These are phyloP conservation scores for Phytopythium delawarense DNA, from an alignment of 352 stramenopile genomes.

Conservation along the genomic window DNA sequence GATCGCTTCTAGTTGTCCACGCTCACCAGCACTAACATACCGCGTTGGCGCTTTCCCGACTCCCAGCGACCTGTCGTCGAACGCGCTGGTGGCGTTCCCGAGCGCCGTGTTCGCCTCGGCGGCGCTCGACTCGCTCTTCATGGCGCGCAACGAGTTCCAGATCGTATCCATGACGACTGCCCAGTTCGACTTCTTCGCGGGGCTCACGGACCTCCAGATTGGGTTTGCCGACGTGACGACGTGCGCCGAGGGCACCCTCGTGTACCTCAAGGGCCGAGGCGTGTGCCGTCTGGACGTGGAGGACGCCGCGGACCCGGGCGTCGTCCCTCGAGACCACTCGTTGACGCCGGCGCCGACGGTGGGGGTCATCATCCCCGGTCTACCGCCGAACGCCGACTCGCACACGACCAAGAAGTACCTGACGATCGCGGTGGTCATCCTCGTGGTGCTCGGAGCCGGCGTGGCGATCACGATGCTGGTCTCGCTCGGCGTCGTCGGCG, in stretches of 20 bases:
- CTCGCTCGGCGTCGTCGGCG: slow-evolving; percentile 31
- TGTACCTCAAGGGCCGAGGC: slow-evolving; percentile 53
- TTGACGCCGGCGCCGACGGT: slow-evolving; percentile 25
- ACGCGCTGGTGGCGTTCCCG: slow-evolving; percentile 42
- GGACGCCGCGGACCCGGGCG: slow-evolving; percentile 24
- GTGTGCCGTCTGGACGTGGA: slow-evolving; percentile 45
- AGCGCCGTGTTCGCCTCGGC: slow-evolving; percentile 40
- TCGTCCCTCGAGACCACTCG: slow-evolving; percentile 20
- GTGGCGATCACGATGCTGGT: slow-evolving; percentile 21
- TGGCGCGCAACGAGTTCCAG: slow-evolving; percentile 49
- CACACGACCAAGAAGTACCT: slow-evolving; percentile 47
- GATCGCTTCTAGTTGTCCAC: background rate
- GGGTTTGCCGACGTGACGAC: slow-evolving; percentile 49
- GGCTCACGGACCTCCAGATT: slow-evolving; percentile 45
- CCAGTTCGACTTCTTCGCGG: slow-evolving; percentile 70
- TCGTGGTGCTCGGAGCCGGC: slow-evolving; percentile 30
- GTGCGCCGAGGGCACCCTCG: slow-evolving; percentile 36
- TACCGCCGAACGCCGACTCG: slow-evolving; percentile 13
- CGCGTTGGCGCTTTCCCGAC: background rate
- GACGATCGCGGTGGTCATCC: slow-evolving; percentile 30
- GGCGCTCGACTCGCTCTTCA: slow-evolving; percentile 40
- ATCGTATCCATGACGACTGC: slow-evolving; percentile 41
- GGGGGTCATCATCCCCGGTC: slow-evolving; percentile 30
- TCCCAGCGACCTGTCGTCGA: slow-evolving; percentile 47
- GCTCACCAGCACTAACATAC: background rate